Conservation (phyloP, 1,284 basidiomycete genomes). For the Ustilago cynodontis region DNA sequence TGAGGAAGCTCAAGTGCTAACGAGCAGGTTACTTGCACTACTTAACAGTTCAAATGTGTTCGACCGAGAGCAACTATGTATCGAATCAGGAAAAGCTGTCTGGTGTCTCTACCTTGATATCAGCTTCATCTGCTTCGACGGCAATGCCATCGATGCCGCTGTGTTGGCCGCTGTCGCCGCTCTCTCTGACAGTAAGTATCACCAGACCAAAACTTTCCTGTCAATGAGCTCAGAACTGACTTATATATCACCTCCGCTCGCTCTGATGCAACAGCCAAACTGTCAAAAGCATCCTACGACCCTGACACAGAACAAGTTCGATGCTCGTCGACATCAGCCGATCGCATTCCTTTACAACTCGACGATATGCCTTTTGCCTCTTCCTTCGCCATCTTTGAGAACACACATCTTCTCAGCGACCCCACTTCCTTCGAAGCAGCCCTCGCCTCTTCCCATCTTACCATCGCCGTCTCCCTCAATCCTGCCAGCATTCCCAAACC, state of each 20-base stretch:
- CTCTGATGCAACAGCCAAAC: constrained; percentile 6
- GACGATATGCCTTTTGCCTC: constrained; percentile 75
- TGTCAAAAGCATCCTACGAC: constrained; percentile 82
- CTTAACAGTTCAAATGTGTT: constrained; percentile 72
- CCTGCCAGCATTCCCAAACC: constrained; percentile 10
- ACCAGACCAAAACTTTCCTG: neutral
- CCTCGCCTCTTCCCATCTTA: constrained; percentile 72
- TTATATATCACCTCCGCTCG: neutral
- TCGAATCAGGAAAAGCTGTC: constrained; percentile 81
- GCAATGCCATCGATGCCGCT: constrained; percentile 91
- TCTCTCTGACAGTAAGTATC: constrained; percentile 75
- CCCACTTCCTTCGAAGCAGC: constrained; percentile 91
- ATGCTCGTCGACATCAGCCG: constrained; percentile 75
- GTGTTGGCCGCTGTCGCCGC: constrained; percentile 88
- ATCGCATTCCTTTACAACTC: constrained; percentile 73
- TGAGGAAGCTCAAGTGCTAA: constrained; percentile 56
- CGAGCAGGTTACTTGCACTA: constrained; percentile 74
- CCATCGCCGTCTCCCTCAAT: constrained; percentile 44
- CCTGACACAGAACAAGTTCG: constrained; percentile 77
- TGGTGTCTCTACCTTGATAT: constrained; percentile 95
- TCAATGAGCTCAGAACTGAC: neutral
- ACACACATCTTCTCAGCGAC: constrained; percentile 81
- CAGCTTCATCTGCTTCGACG: constrained; percentile 95
- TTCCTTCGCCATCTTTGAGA: constrained; percentile 84
- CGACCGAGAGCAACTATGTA: constrained; percentile 79